Evolutionary conservation across 1,284 basidiomycete genomes (phyloP).

Genomic region (Sanghuangporus baumii): DNA sequence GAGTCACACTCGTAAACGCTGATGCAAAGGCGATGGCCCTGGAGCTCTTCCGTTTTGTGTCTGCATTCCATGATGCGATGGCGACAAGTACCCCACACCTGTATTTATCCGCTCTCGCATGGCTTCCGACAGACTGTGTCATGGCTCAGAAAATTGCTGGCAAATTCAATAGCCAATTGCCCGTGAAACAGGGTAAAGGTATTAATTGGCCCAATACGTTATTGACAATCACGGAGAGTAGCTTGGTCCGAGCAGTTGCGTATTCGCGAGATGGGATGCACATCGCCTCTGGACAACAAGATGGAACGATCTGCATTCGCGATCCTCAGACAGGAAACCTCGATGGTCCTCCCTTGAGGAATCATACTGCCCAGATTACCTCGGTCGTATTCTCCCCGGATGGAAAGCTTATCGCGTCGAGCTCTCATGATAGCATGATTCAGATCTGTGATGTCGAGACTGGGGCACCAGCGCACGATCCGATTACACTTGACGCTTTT

Average conservation of each 20-base stretch:
- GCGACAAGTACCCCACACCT: constrained; percentile 21
- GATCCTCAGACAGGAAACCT: not conserved
- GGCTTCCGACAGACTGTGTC: constrained; percentile 17
- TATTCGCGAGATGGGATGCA: constrained; percentile 14
- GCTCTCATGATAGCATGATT: constrained; percentile 8
- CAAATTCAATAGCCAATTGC: not conserved
- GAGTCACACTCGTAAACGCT: not conserved
- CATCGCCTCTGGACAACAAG: constrained; percentile 11
- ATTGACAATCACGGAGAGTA: not conserved
- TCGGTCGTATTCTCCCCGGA: constrained; percentile 19
- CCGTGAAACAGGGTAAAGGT: not conserved
- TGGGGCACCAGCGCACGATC: not conserved
- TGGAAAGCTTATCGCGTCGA: constrained; percentile 11
- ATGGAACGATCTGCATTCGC: constrained; percentile 8
- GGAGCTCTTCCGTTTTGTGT: constrained; percentile 20
- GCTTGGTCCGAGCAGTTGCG: constrained; percentile 1
- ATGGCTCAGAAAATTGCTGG: not conserved
- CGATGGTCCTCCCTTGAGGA: not conserved
- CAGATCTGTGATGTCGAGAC: constrained; percentile 14
- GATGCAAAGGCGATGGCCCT: not conserved
- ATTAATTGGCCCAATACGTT: not conserved
- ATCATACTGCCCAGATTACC: constrained; percentile 16
- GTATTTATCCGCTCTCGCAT: constrained; percentile 23
- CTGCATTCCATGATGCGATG: constrained; percentile 17
- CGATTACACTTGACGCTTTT: not conserved